Evolutionary conservation across 2,329 filamentous ascomycete genomes (phyloP), one percentile per base, ranked within the genome.

Genomic region (Bisporella sp.): DNA sequence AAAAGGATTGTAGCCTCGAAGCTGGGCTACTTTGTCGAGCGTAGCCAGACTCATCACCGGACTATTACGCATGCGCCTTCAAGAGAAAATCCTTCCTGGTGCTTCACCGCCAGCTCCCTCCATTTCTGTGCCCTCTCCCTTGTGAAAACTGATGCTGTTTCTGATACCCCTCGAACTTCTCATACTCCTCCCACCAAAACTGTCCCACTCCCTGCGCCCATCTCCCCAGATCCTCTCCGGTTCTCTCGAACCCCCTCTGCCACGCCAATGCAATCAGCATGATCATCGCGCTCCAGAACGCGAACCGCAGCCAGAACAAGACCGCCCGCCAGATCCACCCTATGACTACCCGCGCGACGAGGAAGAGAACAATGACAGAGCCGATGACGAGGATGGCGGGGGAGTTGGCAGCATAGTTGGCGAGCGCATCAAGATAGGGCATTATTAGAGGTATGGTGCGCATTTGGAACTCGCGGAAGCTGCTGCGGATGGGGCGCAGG

Each of bases 261-360:
- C 77, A 85, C 4, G 85, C 72, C 53, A 76, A 74, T 13, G 82
- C 71, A 0, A 73, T 73, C 0, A 82, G 41, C 0, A 74, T 72
- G 4, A 75, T 69, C 2, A 91, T 58, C 2, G 71, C 65, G 1
- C 76, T 58, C 29, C 77, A 71, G 55, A 88, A 66, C 8, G 75
- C 74, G 49, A 95, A 64, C n/a, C 78, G 73, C 47, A 89, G 79
- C 81, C 89, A 89, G 72, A 84, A 95, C 63, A 89, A 71, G 51
- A 95, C 74, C 21, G 89, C 70, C 53, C 88, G 79, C 54, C 83
- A 81, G 13, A 89, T 71, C 71, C 86, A 85, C 64, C 84, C 77
- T 56, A 84, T 70, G 41, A 93, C 72, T 57, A 80, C 78, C 52
- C 84, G 68, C 9, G 74, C 76, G 50, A 91, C 65, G 63, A 89